Base-by-base conservation (phyloP, 306 rosid species). In the Gastrolobium bilobum region DNA sequence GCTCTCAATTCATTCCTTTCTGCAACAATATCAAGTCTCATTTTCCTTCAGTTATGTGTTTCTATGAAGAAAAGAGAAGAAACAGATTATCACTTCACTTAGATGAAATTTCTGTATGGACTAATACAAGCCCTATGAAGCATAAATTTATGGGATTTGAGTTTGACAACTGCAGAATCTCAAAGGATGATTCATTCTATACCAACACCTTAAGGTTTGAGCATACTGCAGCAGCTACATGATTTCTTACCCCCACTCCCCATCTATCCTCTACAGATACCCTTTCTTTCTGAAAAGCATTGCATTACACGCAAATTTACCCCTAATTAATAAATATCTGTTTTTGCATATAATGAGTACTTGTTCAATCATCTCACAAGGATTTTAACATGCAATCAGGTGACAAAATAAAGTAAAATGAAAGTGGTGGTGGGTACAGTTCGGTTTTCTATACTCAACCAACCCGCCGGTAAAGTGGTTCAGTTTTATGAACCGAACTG, bases 301-400 rank as follows among this genome's bases (percentile, higher is more conserved):
- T 51, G 33, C 73, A 46, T 31, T 4, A 68, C 57, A 10, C 30
- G 56, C 5, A 46, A 29, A 46, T 35, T 35, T 11, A 46, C 30
- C 43, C 20, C 39, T 4, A 46, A 10, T 43, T 6, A 9, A 37
- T 15, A 75, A 64, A 61, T 46, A 9, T 57, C 14, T 30, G 57
- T 42, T 73, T 58, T 46, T n/a, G 29, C 59, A 34, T 31, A 43
- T 42, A 46, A 13, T 8, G 3, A 54, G 69, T 46, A 51, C 26
- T 56, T 48, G 40, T 58, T 68, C 31, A 34, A 68, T 78, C 50
- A 56, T 78, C 57, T 56, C 57, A 68, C 76, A 44, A 52, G 5
- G 44, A 34, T 8, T 51, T 58, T 59, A 7, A 57, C 3, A 52
- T 70, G 20, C 9, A 7, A 65, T 6, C 79, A 40, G 42, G 33